Base-by-base conservation (phyloP, 225 moss, liverwort and hornwort genomes). In the Bryoerythrophyllum caledonicum region DNA sequence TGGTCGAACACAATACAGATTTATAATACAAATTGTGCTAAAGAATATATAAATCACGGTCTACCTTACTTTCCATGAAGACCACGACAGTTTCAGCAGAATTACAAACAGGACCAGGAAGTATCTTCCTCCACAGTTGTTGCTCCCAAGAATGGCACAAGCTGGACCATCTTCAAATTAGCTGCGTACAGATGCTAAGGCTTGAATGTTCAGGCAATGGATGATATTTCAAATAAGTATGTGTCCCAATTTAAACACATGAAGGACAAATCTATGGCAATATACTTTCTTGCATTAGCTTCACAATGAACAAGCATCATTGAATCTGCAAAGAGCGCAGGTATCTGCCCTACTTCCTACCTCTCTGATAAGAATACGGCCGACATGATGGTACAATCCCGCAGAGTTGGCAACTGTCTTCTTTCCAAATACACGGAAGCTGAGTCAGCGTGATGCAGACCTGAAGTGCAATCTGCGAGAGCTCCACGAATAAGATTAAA, bases 401-500 rank as follows among this genome's bases (percentile, higher is more conserved):
- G 14, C 66, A 66, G 44, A 78, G 58, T 59, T 72, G 65, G 48
- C 46, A 15, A 71, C 60, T 74, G 71, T 40, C 71, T 55, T 38
- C 55, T 60, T 73, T 64, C 44, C 26, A 70, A 27, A 28, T 20
- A 49, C 14, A 46, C 32, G 59, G 77, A 44, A 65, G 38, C 57
- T 63, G 73, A 73, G 58, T 57, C 32, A 64, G 52, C 30, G 72
- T 51, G 40, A 67, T 46, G 27, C 27, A 70, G 65, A 67, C 37
- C 70, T 71, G 55, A 51, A 71, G 60, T 44, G 53, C 20, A 25
- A 66, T 74, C 84, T 81, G 80, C 74, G 74, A 60, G 65, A 63
- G 43, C 44, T 52, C 64, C 69, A 80, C 38, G 52, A 28, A 76
- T 28, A 25, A 32, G 1, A 48, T 46, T n/a, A 51, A 63, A 38